Evolutionary conservation across 2,329 filamentous ascomycete genomes (phyloP).

Genomic region (Acephala macrosclerotiorum): DNA sequence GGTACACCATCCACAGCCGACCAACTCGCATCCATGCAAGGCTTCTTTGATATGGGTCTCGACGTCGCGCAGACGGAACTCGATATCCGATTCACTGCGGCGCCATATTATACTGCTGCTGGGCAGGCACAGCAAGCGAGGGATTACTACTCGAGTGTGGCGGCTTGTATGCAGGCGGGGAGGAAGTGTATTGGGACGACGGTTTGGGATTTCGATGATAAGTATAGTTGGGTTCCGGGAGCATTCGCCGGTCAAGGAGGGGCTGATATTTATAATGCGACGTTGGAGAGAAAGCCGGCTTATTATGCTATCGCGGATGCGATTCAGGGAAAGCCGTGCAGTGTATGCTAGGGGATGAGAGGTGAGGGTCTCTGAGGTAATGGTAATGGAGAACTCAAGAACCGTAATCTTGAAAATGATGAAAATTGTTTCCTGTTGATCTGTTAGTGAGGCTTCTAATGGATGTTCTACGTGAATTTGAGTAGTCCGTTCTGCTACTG

Average conservation of each 20-base stretch:
- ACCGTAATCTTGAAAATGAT: constrained; percentile 6
- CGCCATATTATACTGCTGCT: constrained; percentile 9
- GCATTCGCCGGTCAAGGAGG: constrained; percentile 15
- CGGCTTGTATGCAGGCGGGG: constrained; percentile 15
- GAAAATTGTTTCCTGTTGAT: background rate
- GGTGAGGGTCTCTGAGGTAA: no score
- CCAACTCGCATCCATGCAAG: background rate
- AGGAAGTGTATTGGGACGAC: constrained; percentile 13
- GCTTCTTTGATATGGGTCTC: background rate
- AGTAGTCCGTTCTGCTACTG: no score
- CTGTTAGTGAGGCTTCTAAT: no score
- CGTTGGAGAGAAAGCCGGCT: constrained; percentile 14
- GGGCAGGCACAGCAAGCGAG: constrained; percentile 9
- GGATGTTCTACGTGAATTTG: no score
- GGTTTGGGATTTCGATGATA: constrained; percentile 17
- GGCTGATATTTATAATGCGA: constrained; percentile 13
- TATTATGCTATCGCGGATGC: constrained; percentile 18
- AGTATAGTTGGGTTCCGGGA: constrained; percentile 19
- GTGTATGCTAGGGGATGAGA: constrained; percentile 1
- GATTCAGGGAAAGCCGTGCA: constrained; percentile 11
- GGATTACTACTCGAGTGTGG: constrained; percentile 12
- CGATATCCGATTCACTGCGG: constrained; percentile 1
- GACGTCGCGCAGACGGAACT: constrained; percentile 11
- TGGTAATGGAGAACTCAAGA: background rate
- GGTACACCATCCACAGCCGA: background rate